These are phyloP conservation scores for Solanum paucissectum DNA, from an alignment of 257 asterid species.

Conservation along the genomic window DNA sequence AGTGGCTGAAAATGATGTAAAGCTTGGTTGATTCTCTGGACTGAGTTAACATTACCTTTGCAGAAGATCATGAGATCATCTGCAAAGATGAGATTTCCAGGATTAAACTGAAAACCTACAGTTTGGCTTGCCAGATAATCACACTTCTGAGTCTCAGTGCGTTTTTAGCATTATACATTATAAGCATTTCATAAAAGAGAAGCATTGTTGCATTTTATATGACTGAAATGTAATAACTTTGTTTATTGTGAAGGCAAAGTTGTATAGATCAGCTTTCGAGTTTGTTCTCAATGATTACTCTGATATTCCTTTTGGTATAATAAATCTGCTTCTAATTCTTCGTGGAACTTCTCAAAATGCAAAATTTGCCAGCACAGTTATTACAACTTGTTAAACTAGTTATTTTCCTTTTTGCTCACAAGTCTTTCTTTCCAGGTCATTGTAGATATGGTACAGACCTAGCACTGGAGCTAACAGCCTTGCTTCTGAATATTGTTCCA, in stretches of 20 bases:
- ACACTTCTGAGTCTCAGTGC: not conserved
- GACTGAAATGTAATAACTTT: not conserved
- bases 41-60: not conserved
- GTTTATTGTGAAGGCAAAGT: not conserved
- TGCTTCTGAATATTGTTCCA: constrained; percentile 47
- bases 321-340: not conserved
- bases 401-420: not conserved
- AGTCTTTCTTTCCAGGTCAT: constrained; percentile 33
- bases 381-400: not conserved
- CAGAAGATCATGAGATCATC: not conserved
- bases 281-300: not conserved
- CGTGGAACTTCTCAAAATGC: not conserved
- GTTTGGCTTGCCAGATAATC: not conserved
- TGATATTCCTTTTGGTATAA: not conserved
- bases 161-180: not conserved
- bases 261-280: not conserved
- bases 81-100: not conserved
- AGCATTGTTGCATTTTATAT: not conserved
- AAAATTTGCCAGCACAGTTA: not conserved
- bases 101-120: not conserved
- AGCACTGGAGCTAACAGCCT: constrained; percentile 51
- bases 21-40: not conserved
- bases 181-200: not conserved
- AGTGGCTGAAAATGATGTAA: not conserved
- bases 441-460: constrained; percentile 77